Evolutionary conservation across 2,329 filamentous ascomycete species (phyloP), one percentile per base, ranked within the genome.

Genomic region (Diaporthe ampelina): DNA sequence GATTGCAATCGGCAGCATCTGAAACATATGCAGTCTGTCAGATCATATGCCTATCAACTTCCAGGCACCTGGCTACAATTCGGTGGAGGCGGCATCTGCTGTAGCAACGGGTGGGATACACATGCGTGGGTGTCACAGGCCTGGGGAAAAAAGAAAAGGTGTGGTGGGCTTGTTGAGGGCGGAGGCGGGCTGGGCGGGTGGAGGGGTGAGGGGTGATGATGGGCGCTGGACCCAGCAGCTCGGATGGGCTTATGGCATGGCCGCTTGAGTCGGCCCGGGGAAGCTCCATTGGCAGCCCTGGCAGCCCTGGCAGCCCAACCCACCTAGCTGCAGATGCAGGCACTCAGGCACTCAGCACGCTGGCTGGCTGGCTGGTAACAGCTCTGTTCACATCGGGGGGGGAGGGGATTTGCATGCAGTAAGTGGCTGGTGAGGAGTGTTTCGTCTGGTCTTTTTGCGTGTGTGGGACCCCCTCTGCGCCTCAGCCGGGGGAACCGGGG

Each of bases 1-100:
- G 45, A 67, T 67, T 68, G 63, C 63, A 68, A 68, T 68, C 48
- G 45, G 35, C 63, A 68, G 63, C 45, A 52, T 40, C 63, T 68
- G 63, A 68, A 68, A 68, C 63, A 68, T 29, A 54, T 26, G 40
- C 43, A n/a, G 40, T 26, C 37, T 45, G 37, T 29, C 37, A 43
- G 58, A 29, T 48, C 45, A 52, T 54, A 40, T 40, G 63, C 48
- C 15, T 17, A 26, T 52, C 48, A 26, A 40, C 13, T 9, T 17
- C n/a, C 19, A 52, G 6, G 45, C 24, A 37, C 29, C 32, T 40
- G n/a, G 13, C 11, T 19, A 52, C 21, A 21, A 19, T 48, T 4
- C 9, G 63, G 17, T 26, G n/a, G 13, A 54, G 2, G n/a, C 48
- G 32, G 48, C 24, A 52, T 24, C 48, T 52, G 52, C 63, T 37